Evolutionary conservation across 306 rosid genomes (phyloP), one percentile per base, ranked within the genome.

Genomic region (Cicer yamashitae): DNA sequence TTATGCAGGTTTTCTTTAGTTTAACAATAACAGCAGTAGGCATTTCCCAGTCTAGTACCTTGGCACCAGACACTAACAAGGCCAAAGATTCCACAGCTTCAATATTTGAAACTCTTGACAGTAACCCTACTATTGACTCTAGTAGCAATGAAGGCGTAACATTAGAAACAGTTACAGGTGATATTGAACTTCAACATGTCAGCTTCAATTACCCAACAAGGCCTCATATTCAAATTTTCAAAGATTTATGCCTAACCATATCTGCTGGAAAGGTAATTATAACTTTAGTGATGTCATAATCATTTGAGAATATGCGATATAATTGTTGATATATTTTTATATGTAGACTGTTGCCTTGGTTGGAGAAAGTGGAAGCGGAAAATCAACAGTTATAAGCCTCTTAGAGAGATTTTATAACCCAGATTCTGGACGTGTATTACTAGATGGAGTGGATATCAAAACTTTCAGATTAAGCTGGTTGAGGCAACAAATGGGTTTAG

Each of bases 361-460:
- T 47, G 97, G 97, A 74, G 98, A 92, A 78, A 94, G 96, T 73
- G 98, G 98, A 1, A 84, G 97, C 45, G 98, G 97, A 45, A 91
- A 94, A 82, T 94, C 97, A 12, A 91, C 97, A 39, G 82, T 88
- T 10, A 91, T 94, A 12, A 81, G 96, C 63, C 89, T 91, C 7
- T 70, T 90, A 13, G 93, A 94, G 87, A 80, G 96, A 76, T 94
- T 94, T 48, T 94, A 94, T 6, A 85, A 89, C 51, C 96, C 96
- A 2, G 83, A 86, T 25, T 74, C 88, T 0, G 98, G 98, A 15
- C 77, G 6, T 0, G 44, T 89, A 11, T 80, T 89, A 6, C 66
- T 94, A 2, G 97, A 91, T 64, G 93, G 92, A 73, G 73, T 75
- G 14, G 84, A 91, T 2, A 84, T 91, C 51, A 73, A 48, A 48